Evolutionary conservation across 306 rosid genomes (phyloP).

Genomic region (Cicer judaicum): DNA sequence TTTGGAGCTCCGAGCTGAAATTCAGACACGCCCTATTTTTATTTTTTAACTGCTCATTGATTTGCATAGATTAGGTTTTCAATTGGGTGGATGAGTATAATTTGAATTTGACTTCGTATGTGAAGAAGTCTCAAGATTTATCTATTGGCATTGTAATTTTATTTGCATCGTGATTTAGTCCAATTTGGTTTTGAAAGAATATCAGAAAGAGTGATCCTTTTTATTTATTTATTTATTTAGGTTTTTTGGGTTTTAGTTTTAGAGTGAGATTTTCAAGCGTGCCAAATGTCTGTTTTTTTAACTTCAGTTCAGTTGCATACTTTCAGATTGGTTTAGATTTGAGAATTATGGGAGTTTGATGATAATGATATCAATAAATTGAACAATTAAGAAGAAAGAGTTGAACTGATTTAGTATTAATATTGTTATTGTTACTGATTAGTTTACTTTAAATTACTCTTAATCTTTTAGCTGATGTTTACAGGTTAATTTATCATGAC

Average conservation of each 20-base stretch:
- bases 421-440: not conserved
- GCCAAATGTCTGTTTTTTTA: constrained; percentile 22
- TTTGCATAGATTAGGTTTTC: constrained; percentile 31
- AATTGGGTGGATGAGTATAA: constrained; percentile 35
- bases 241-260: not conserved
- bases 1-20: constrained; percentile 37
- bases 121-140: not conserved
- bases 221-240: not conserved
- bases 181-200: constrained; percentile 22
- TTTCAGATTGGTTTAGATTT: constrained; percentile 12
- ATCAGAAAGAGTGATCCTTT: not conserved
- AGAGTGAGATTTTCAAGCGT: constrained; percentile 30
- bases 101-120: not conserved
- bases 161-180: constrained; percentile 19
- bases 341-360: not conserved
- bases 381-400: not conserved
- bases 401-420: constrained; percentile 19
- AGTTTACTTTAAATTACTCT: not conserved
- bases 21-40: constrained; percentile 17
- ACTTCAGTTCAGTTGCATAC: constrained; percentile 19
- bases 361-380: constrained; percentile 16
- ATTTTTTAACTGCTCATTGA: constrained; percentile 26
- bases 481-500: constrained; percentile 69
- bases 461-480: constrained; percentile 25
- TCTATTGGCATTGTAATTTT: not conserved